Evolutionary conservation across 129 eudicot genomes (phyloP).

Genomic region (Cynara cardunculus): DNA sequence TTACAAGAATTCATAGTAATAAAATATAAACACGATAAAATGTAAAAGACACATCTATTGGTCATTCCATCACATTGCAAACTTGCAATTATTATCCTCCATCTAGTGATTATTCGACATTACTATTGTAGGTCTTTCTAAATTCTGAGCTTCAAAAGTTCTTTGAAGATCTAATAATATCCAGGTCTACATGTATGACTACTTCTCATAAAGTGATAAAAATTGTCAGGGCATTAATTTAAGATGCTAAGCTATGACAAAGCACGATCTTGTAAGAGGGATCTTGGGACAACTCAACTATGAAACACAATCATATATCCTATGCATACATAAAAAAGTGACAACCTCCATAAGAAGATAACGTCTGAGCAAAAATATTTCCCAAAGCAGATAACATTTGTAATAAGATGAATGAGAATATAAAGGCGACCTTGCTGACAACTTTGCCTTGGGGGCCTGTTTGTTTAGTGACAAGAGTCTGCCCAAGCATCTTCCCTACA

Average conservation of each 20-base stretch:
- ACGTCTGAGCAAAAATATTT: not conserved
- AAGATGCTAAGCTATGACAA: not conserved
- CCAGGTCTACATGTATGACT: slow-evolving; percentile 1
- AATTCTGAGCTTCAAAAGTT: not conserved
- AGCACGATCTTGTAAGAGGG: not conserved
- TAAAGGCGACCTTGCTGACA: slow-evolving; percentile 76
- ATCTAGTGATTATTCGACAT: not conserved
- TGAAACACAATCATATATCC: not conserved
- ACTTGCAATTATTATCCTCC: not conserved
- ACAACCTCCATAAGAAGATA: not conserved
- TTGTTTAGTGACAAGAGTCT: slow-evolving; percentile 94
- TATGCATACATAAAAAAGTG: not conserved
- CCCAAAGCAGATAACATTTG: not conserved
- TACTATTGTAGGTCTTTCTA: not conserved
- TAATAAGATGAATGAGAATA: not conserved
- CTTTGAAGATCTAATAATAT: not conserved
- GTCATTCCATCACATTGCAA: not conserved
- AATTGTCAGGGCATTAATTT: not conserved
- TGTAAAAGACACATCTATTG: not conserved
- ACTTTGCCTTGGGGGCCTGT: slow-evolving; percentile 94
- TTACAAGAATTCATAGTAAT: not conserved
- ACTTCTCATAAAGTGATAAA: not conserved
- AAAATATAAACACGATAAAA: not conserved
- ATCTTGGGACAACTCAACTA: not conserved
- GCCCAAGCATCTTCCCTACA: slow-evolving; percentile 96